Percentiles rank a stretch among this genome's conserved stretches.
phyloP scores from a whole-genome alignment of 2,329 filamentous ascomycete species.

The Ascochyta rabiei region DNA sequence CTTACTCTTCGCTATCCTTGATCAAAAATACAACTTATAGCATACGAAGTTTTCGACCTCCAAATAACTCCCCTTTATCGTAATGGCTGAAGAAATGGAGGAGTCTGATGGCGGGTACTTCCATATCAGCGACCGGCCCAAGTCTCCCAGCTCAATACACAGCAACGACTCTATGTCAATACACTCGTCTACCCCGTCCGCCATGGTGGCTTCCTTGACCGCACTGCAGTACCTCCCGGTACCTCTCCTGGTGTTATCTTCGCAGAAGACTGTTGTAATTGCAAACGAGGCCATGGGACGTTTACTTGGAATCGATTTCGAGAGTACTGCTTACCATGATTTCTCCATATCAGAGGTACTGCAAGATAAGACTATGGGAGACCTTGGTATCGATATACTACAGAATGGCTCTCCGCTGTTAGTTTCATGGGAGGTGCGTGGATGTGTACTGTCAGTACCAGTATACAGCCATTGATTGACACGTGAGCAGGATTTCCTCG shows the following conservation, averaged over 20 bases:
- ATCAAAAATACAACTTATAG: background rate
- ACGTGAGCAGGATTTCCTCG: constrained; percentile 47
- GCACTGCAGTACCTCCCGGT: constrained; percentile 77
- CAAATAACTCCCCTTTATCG: constrained; percentile 13
- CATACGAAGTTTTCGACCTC: background rate
- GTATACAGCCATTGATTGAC: constrained; percentile 22
- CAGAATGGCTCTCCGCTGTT: constrained; percentile 66
- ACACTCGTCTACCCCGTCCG: constrained; percentile 34
- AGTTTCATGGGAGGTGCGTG: constrained; percentile 57
- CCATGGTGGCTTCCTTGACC: constrained; percentile 42
- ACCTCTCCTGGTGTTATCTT: constrained; percentile 71
- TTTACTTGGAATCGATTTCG: constrained; percentile 65
- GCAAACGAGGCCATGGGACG: constrained; percentile 78
- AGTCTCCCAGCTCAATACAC: constrained; percentile 38
- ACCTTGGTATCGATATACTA: constrained; percentile 75
- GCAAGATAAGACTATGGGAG: constrained; percentile 68
- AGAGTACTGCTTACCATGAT: constrained; percentile 50
- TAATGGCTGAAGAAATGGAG: constrained; percentile 31
- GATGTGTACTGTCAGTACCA: background rate
- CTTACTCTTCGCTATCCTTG: background rate
- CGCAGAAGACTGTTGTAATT: constrained; percentile 70
- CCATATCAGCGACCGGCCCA: constrained; percentile 27
- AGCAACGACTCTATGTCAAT: constrained; percentile 42
- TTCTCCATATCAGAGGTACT: constrained; percentile 63
- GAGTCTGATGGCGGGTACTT: constrained; percentile 39